Percentiles rank a stretch among this genome's conserved stretches.
phyloP scores from a whole-genome alignment of 306 rosid genomes.

The Quercus alba region DNA sequence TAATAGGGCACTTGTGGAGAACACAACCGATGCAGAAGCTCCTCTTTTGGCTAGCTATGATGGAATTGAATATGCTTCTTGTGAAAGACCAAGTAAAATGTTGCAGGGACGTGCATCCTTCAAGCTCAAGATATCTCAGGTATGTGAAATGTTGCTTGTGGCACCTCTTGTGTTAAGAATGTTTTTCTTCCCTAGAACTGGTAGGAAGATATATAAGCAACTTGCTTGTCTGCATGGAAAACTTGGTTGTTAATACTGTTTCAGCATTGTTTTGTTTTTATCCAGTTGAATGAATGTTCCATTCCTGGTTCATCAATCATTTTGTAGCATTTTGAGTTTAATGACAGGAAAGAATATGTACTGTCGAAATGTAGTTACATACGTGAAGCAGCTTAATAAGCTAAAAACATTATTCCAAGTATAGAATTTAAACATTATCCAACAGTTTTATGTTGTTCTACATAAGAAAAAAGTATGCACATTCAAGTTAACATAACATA shows the following conservation, averaged over 20 bases:
- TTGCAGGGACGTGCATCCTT: slow-evolving; percentile 87
- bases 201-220: not conserved
- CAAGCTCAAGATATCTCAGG: slow-evolving; percentile 97
- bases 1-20: slow-evolving; percentile 68
- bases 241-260: not conserved
- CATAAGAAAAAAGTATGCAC: not conserved
- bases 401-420: not conserved
- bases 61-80: slow-evolving; percentile 72
- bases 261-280: not conserved
- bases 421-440: not conserved
- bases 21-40: slow-evolving; percentile 74
- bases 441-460: not conserved
- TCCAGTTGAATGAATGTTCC: not conserved
- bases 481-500: not conserved
- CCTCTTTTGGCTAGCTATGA: slow-evolving; percentile 79
- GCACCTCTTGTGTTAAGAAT: not conserved
- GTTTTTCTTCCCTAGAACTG: not conserved
- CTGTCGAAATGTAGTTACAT: not conserved
- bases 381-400: not conserved
- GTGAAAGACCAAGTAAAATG: slow-evolving; percentile 66
- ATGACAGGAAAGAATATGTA: not conserved
- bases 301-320: not conserved
- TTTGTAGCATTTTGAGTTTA: not conserved
- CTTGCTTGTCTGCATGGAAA: not conserved
- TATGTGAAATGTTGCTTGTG: slow-evolving; percentile 21